Base-by-base conservation (phyloP, 129 eudicot species). In the Silybum marianum region DNA sequence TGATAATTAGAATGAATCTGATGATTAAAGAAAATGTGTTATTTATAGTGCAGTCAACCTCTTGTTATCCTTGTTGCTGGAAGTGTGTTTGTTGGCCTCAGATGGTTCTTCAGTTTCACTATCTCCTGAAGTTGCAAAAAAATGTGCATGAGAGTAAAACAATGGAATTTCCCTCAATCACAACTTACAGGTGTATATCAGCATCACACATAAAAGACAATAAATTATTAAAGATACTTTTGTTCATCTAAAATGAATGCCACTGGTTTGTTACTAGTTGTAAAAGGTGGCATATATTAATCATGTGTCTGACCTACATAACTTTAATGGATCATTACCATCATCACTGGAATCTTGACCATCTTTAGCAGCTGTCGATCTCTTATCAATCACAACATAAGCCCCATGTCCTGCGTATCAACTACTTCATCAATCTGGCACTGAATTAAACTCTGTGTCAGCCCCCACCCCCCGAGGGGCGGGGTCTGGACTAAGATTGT, bases 341-440 rank as follows among this genome's bases (percentile, higher is more conserved):
- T 89, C 98, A 81, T 89, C 90, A 77, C 94, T 92, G 1, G 97
- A 95, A 79, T 83, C 97, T 69, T 84, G 84, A 62, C 83, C 87
- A 75, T 86, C 90, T 9, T 81, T 75, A 39, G 77, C 74, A 75
- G 90, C 76, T 63, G 75, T 88, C 25, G 84, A 83, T 80, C 98
- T 90, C 69, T 85, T 90, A 84, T 95, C 98, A 84, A 95, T 95
- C 13, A 95, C 97, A 70, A 95, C 89, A 84, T 95, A 95, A 11
- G 96, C 91, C 70, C 89, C 97, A 71, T 88, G 88, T 72, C 97
- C 98, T 95, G 88, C 3, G 69, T 30, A 71, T 69, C 48, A 58
- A n/a, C 38, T 23, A 22, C 21, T 58, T 77, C 68, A 78, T 69
- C 66, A 66, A 60, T 75, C 74, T 38, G 48, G 34, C 38, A 9